Conservation (phyloP, 495 filamentous ascomycete genomes). For the Penicillium diatomitis region DNA sequence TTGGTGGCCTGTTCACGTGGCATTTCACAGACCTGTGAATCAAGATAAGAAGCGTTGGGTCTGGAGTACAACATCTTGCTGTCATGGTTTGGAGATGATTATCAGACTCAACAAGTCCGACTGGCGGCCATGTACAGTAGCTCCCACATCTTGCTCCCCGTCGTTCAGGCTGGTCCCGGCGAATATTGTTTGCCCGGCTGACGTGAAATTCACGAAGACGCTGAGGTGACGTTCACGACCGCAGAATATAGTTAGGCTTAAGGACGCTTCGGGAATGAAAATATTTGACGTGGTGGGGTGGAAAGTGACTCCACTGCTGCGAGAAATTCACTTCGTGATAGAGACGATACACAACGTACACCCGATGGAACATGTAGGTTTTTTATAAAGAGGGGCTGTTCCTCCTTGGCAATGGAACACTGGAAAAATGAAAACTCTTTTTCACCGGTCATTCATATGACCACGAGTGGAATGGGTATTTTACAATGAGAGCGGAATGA, state of each 20-base stretch:
- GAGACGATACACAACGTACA: background rate
- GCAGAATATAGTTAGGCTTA: constrained; percentile 12
- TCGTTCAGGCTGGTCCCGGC: too few species aligned
- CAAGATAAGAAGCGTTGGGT: too few species aligned
- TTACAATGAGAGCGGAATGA: too few species aligned
- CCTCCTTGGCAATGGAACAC: constrained; percentile 18
- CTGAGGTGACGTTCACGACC: constrained; percentile 14
- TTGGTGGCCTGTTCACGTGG: constrained; percentile 3
- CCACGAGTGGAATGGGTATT: too few species aligned
- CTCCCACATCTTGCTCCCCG: too few species aligned
- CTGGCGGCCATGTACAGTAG: background rate
- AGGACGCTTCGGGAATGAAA: constrained; percentile 11
- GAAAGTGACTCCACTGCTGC: constrained; percentile 10
- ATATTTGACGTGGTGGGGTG: constrained; percentile 16
- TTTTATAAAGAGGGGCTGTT: too few species aligned
- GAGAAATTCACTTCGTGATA: constrained; percentile 14
- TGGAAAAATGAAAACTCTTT: constrained; percentile 12
- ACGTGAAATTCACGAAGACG: too few species aligned
- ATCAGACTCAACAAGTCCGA: background rate
- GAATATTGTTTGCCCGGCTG: too few species aligned
- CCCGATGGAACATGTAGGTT: too few species aligned
- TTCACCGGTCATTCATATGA: constrained; percentile 18
- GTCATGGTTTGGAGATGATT: too few species aligned
- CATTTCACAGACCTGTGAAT: too few species aligned
- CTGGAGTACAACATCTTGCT: too few species aligned